These are phyloP conservation scores for Dictyostelium citrinum DNA, from an alignment of 78 protist genomes.

Conservation along the genomic window DNA sequence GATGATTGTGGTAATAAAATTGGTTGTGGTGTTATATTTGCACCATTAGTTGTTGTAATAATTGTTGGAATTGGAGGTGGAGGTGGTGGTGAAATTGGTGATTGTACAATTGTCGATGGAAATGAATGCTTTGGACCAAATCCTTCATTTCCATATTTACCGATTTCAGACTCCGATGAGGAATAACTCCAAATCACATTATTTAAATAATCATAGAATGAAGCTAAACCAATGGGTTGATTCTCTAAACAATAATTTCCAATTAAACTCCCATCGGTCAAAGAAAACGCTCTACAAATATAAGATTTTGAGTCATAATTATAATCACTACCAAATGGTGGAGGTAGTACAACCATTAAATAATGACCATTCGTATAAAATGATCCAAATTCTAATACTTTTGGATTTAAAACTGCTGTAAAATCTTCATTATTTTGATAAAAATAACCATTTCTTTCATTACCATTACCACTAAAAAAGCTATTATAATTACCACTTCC, in stretches of 20 bases:
- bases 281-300: constrained; percentile 70
- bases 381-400: constrained; percentile 60
- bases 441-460: not conserved
- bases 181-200: constrained; percentile 83
- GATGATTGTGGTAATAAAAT: constrained; percentile 9
- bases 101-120: not conserved
- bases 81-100: constrained; percentile 19
- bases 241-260: constrained; percentile 78
- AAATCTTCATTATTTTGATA: constrained; percentile 26
- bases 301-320: constrained; percentile 47
- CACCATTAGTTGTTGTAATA: not conserved
- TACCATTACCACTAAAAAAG: not conserved
- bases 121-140: constrained; percentile 76
- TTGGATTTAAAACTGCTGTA: constrained; percentile 48
- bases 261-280: constrained; percentile 68
- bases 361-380: constrained; percentile 83
- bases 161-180: constrained; percentile 56
- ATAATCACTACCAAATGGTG: constrained; percentile 70
- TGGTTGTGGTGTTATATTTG: constrained; percentile 1
- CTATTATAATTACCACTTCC: not conserved
- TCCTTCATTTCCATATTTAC: constrained; percentile 79
- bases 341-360: constrained; percentile 78
- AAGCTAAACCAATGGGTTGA: constrained; percentile 77
- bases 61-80: not conserved
- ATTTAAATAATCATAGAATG: constrained; percentile 73